Evolutionary conservation across 345 rosid genomes (phyloP), one percentile per base, ranked within the genome.

Genomic region (Populus simonii): DNA sequence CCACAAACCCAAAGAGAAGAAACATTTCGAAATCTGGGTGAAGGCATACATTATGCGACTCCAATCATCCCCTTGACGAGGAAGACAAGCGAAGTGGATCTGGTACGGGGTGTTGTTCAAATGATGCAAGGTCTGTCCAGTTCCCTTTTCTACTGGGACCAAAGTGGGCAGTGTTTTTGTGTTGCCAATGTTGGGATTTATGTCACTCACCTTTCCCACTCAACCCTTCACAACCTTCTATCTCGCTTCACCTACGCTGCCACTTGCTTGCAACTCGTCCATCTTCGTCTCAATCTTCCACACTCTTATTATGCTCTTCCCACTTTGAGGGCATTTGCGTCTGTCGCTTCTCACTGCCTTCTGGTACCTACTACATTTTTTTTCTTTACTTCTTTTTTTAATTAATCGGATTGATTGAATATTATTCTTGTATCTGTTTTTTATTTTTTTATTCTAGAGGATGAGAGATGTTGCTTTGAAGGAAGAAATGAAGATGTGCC

Each of bases 51-150:
- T 31, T 77, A 81, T 43, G 84, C 84, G n/a, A 81, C 84, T 5
- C 84, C 84, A 63, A 63, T 76, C 8, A n/a, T 61, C 23, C 68
- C 81, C 66, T 22, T 72, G 13, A 36, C 71, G 10, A 74, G 41
- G 70, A 78, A 41, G 70, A 74, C 81, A 13, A 82, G 62, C 25
- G 84, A 82, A 74, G 33, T 25, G n/a, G 76, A 78, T 35, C 39
- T 82, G 91, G 95, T 95, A 38, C 87, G 78, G 68, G 89, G 92
- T 53, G 87, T 89, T 49, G 74, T 91, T 76, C 87, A 88, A 85
- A 90, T 92, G 86, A 66, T 93, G 80, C 98, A 95, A 84, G 99
- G 99, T 22, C 79, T 95, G 8, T 87, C 97, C 18, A 82, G 89
- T 82, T 85, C 91, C 18, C 76, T 85, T 73, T 84, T 95, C 59